Evolutionary conservation across 2,329 filamentous ascomycete species (phyloP).

Genomic region (Achaetomium macrosporum): DNA sequence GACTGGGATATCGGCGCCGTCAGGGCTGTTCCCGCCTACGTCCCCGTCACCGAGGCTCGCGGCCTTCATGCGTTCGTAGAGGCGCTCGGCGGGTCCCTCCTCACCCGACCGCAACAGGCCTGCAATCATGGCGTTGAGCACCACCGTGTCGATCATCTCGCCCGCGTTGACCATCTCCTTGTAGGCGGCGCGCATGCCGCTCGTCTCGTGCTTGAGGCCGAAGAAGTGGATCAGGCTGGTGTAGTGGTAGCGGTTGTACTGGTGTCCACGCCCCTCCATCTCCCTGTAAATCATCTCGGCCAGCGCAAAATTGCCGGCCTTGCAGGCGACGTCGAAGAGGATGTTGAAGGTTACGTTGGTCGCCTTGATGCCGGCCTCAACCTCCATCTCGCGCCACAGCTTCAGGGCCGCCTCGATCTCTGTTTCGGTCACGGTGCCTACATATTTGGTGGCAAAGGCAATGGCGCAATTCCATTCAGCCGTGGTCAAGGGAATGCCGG

Average conservation of each 20-base stretch:
- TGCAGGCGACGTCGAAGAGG: slow-evolving; percentile 81
- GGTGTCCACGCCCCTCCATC: slow-evolving; percentile 63
- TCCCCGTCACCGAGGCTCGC: slow-evolving; percentile 24
- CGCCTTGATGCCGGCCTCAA: slow-evolving; percentile 55
- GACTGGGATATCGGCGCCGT: slow-evolving; percentile 30
- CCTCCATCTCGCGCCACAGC: slow-evolving; percentile 89
- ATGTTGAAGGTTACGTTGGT: slow-evolving; percentile 88
- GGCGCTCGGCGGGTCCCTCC: slow-evolving; percentile 65
- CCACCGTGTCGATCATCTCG: slow-evolving; percentile 80
- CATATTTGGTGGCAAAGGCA: slow-evolving; percentile 69
- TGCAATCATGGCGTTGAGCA: slow-evolving; percentile 80
- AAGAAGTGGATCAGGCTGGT: slow-evolving; percentile 79
- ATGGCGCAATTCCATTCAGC: slow-evolving; percentile 82
- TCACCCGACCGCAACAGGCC: slow-evolving; percentile 74
- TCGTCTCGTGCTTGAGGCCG: slow-evolving; percentile 67
- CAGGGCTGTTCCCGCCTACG: not conserved
- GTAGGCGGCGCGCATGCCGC: slow-evolving; percentile 71
- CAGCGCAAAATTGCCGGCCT: slow-evolving; percentile 74
- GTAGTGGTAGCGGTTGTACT: slow-evolving; percentile 72
- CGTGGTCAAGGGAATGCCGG: slow-evolving; percentile 60
- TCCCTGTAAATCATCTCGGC: slow-evolving; percentile 82
- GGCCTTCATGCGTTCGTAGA: slow-evolving; percentile 80
- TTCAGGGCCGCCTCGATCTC: slow-evolving; percentile 65
- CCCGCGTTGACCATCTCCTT: slow-evolving; percentile 75
- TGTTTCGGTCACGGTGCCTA: slow-evolving; percentile 49